phyloP scores from a whole-genome alignment of 345 rosid genomes.

The Aegle marmelos region DNA sequence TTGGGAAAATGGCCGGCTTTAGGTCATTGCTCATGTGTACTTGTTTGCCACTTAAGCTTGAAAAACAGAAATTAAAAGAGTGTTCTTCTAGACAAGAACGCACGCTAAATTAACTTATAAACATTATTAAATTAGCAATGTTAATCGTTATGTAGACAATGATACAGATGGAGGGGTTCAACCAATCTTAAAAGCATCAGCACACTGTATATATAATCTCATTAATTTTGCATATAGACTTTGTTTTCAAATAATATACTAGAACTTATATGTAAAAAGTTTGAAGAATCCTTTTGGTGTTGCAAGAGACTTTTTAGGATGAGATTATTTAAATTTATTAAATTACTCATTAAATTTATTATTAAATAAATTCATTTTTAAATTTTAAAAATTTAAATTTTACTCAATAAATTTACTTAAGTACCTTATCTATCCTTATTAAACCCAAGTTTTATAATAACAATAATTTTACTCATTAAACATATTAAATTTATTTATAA shows the following conservation, averaged over 20 bases:
- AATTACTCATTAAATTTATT: too few species aligned
- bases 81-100: conserved; percentile 35
- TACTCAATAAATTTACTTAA: too few species aligned
- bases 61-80: conserved; percentile 5
- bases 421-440: too few species aligned
- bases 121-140: conserved; percentile 11
- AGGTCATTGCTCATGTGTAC: conserved; percentile 37
- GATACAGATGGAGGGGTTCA: conserved; percentile 26
- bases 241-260: too few species aligned
- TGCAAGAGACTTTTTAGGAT: conserved; percentile 5
- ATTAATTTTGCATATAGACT: too few species aligned
- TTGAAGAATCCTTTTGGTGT: not conserved
- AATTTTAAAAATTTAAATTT: too few species aligned
- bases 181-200: conserved; percentile 33
- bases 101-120: conserved; percentile 21
- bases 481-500: too few species aligned
- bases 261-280: not conserved
- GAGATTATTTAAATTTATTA: too few species aligned
- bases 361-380: too few species aligned
- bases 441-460: too few species aligned
- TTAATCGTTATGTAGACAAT: not conserved
- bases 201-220: not conserved
- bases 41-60: conserved; percentile 58
- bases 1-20: conserved; percentile 13
- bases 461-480: too few species aligned